Conservation (phyloP, 192 early-diverging fungal genomes). For the Chytriomyces sp. region DNA sequence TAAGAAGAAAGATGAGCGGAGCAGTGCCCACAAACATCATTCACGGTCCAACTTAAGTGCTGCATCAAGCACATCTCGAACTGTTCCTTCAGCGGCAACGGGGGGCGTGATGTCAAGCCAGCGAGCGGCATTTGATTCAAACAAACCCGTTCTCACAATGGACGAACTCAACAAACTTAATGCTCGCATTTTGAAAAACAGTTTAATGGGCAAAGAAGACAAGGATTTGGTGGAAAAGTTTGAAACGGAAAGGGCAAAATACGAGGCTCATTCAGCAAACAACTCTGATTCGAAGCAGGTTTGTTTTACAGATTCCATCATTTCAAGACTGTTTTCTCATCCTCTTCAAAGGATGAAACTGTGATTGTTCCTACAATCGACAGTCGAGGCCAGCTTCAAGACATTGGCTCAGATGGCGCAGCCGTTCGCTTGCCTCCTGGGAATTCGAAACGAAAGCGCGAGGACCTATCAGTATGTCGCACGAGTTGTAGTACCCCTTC, state of each 20-base stretch:
- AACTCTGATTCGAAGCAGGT: neutral
- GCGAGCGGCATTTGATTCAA: neutral
- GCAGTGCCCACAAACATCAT: neutral
- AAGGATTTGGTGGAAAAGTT: conserved; percentile 77
- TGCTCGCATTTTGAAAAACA: conserved; percentile 80
- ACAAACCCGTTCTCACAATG: conserved; percentile 47
- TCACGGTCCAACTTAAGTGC: neutral
- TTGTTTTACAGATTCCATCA: neutral
- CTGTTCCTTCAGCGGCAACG: conserved; percentile 14
- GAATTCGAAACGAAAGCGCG: conserved; percentile 48
- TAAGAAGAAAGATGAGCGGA: neutral
- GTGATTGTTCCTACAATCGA: conserved; percentile 61
- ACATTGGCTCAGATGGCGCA: conserved; percentile 46
- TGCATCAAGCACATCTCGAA: neutral
- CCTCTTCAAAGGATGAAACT: conserved; percentile 15
- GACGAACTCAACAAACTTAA: conserved; percentile 87
- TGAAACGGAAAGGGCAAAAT: conserved; percentile 61
- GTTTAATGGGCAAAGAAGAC: conserved; percentile 61
- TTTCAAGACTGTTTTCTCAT: neutral
- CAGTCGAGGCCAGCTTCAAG: conserved; percentile 61
- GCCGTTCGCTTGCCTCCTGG: conserved; percentile 26
- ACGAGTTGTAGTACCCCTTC: conserved; percentile 7
- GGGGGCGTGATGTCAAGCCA: conserved; percentile 10
- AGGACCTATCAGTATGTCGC: conserved; percentile 25
- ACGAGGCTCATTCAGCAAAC: conserved; percentile 34